A percentile compares a stretch with the other conserved stretches of the same genome.
Conservation (phyloP, 2,329 filamentous ascomycete species). For the Colletotrichum australisinense region DNA sequence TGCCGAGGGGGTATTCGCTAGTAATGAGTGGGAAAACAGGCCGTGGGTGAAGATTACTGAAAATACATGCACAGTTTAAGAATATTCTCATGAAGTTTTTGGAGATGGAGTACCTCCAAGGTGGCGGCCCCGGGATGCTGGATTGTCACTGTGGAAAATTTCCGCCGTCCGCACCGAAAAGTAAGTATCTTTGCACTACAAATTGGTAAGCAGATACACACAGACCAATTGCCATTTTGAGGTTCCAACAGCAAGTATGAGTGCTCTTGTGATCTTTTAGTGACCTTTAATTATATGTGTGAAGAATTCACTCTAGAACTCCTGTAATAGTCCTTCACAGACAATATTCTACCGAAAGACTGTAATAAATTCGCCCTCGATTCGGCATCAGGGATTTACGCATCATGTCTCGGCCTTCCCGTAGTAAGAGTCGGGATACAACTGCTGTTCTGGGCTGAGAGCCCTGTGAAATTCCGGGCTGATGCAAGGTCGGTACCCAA, state of each 20-base stretch:
- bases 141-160: slow-evolving; percentile 31
- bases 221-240: slow-evolving; percentile 13
- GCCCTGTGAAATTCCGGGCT: slow-evolving; percentile 23
- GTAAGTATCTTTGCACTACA: slow-evolving; percentile 20
- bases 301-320: neutral
- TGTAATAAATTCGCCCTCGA: neutral
- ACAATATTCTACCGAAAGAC: neutral
- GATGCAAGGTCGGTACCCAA: neutral
- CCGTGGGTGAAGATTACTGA: neutral
- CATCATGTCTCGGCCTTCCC: neutral
- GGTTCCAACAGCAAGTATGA: neutral
- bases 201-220: slow-evolving; percentile 36
- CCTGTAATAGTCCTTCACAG: neutral
- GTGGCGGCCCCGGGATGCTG: slow-evolving; percentile 24
- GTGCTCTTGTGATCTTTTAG: neutral
- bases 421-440: neutral
- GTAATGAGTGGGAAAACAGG: neutral
- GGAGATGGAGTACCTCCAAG: neutral
- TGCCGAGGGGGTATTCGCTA: neutral
- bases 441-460: slow-evolving; percentile 22
- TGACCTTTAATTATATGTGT: neutral
- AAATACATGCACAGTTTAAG: neutral
- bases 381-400: neutral
- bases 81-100: slow-evolving; percentile 10
- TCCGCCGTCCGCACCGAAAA: slow-evolving; percentile 21